phyloP scores from a whole-genome alignment of 108 stramenopile genomes.

The Phaeodactylum tricornutum region DNA sequence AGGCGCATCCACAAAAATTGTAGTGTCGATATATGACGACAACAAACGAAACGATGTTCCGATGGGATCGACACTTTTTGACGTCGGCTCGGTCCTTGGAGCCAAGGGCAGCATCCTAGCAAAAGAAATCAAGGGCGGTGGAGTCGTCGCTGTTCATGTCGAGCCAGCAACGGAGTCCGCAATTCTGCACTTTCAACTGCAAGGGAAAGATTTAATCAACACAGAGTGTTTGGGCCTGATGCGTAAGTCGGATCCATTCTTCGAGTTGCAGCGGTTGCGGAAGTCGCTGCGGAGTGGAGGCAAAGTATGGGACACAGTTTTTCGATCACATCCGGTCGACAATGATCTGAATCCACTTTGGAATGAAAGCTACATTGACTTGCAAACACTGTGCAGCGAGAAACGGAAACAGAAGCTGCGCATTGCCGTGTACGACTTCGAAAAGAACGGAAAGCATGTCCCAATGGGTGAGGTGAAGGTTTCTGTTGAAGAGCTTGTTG shows the following conservation, averaged over 20 bases:
- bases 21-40: conserved; percentile 13
- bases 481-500: background rate
- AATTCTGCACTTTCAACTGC: conserved; percentile 13
- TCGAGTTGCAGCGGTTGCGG: conserved; percentile 24
- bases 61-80: conserved; percentile 60
- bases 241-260: conserved; percentile 37
- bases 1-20: conserved; percentile 22
- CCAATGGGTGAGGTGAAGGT: conserved; percentile 33
- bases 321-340: conserved; percentile 22
- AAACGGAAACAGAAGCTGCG: conserved; percentile 11
- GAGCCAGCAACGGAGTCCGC: background rate
- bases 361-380: conserved; percentile 20
- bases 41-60: conserved; percentile 17
- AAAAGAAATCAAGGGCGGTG: conserved; percentile 43
- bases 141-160: conserved; percentile 22
- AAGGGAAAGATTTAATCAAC: conserved; percentile 30
- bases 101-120: conserved; percentile 42
- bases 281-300: conserved; percentile 7
- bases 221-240: conserved; percentile 20
- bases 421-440: conserved; percentile 23
- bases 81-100: conserved; percentile 48
- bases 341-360: conserved; percentile 35
- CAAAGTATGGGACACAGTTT: conserved; percentile 19
- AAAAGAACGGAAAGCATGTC: conserved; percentile 34
- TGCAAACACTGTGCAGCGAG: conserved; percentile 32